Evolutionary conservation across 2,329 filamentous ascomycete genomes (phyloP).

Genomic region (Colletotrichum sp.): DNA sequence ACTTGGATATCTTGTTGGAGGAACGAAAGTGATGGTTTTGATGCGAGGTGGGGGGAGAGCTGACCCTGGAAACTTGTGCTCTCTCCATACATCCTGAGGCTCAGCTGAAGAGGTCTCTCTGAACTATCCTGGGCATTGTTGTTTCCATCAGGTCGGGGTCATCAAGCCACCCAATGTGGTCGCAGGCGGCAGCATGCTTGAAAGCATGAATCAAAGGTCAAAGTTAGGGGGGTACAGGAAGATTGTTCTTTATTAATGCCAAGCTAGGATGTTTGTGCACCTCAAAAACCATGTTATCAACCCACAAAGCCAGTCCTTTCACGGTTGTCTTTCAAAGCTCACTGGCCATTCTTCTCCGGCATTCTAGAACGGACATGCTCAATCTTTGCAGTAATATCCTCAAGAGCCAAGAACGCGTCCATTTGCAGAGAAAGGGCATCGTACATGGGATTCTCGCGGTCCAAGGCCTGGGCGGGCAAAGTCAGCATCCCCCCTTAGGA

Average conservation of each 20-base stretch:
- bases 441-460: background rate
- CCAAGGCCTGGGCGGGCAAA: background rate
- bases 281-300: background rate
- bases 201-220: background rate
- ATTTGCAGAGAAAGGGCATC: background rate
- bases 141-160: background rate
- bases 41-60: background rate
- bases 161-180: background rate
- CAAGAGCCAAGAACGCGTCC: background rate
- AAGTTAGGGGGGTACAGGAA: background rate
- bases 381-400: background rate
- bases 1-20: background rate
- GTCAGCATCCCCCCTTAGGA: background rate
- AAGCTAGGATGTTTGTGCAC: background rate
- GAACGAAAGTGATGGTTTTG: background rate
- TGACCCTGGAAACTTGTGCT: fast-evolving
- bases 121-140: background rate
- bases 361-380: background rate
- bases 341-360: background rate
- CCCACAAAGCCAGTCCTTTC: background rate
- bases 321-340: background rate
- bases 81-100: background rate
- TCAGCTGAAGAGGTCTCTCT: background rate
- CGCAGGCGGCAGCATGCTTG: background rate
- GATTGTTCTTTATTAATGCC: background rate